Evolutionary conservation across 345 rosid genomes (phyloP), one percentile per base, ranked within the genome.

Genomic region (Cardamine occulta): DNA sequence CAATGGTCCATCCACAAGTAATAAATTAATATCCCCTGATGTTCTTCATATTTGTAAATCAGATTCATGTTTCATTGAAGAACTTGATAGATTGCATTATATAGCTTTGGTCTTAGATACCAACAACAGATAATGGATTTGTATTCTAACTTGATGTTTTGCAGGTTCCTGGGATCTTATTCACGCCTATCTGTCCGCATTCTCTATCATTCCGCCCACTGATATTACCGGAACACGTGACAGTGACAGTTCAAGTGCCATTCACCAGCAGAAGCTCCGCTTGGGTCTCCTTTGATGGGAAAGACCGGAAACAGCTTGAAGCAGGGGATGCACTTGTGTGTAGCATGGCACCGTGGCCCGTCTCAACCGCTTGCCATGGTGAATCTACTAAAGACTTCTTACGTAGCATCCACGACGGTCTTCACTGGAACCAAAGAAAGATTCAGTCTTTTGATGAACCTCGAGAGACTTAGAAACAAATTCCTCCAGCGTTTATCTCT

Each of bases 1-100:
- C 99, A 71, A 93, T 96, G 98, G 99, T 96, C 66, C 99, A 96
- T 77, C 99, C 99, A 12, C 98, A 96, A 96, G 99, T 89, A 81
- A 47, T n/a, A 80, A 44, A 13, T 44, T 44, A 1, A 40, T 45
- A 24, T 19, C 7, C 47, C 49, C 4, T 8, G 18, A 54, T 52
- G 56, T 39, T 66, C 29, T 34, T 63, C 29, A 49, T 18, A 47
- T 51, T 21, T 26, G n/a, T 52, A 21, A 45, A 48, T 12, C 17
- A 45, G 11, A 29, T 65, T 47, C 59, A 19, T 66, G 48, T 28
- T 14, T 40, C 42, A 64, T 42, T 64, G 12, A 11, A 49, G 58
- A 49, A 66, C 31, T 11, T 26, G 68, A 44, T n/a, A 26, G 24
- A 28, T 17, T 45, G 17, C 24, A 28, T 26, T n/a, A 28, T n/a